Percentiles rank a stretch among this genome's conserved stretches.
Evolutionary conservation across 495 filamentous ascomycete species (phyloP).

Genomic region (Xylaria flabelliformis): DNA sequence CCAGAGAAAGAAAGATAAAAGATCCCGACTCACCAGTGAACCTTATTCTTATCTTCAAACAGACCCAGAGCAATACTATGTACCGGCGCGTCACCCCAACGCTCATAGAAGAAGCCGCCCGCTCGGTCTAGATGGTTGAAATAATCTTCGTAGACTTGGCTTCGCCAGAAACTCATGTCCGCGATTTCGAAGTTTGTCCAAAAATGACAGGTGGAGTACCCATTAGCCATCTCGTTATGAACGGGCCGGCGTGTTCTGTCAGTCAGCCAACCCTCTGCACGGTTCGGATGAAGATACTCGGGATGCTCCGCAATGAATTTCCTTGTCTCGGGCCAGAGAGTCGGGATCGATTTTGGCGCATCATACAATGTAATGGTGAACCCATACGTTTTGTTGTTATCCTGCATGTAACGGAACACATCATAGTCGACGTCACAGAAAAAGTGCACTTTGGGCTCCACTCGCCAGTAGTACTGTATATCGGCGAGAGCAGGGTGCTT

Average conservation of each 20-base stretch:
- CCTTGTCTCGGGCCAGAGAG: conserved; percentile 92
- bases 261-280: conserved; percentile 84
- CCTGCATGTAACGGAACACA: conserved; percentile 97
- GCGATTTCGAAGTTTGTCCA: conserved; percentile 99
- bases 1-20: too few species aligned
- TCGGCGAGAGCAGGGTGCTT: conserved; percentile 87
- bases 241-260: conserved; percentile 79
- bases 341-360: conserved; percentile 79
- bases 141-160: conserved; percentile 89
- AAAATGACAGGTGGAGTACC: conserved; percentile 99
- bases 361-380: conserved; percentile 99
- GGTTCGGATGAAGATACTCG: conserved; percentile 80
- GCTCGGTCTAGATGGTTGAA: conserved; percentile 94
- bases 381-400: conserved; percentile 97
- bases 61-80: conserved; percentile 94
- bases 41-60: conserved; percentile 87
- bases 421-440: conserved; percentile 99
- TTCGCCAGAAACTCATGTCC: conserved; percentile 93
- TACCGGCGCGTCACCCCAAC: conserved; percentile 98
- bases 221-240: conserved; percentile 78
- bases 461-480: conserved; percentile 96
- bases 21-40: conserved; percentile 83
- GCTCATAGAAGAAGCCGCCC: conserved; percentile 98
- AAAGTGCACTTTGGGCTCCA: conserved; percentile 98
- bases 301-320: conserved; percentile 88